Base-by-base conservation (phyloP, 2,329 filamentous ascomycete species). In the Ascochyta clinopodiicola region DNA sequence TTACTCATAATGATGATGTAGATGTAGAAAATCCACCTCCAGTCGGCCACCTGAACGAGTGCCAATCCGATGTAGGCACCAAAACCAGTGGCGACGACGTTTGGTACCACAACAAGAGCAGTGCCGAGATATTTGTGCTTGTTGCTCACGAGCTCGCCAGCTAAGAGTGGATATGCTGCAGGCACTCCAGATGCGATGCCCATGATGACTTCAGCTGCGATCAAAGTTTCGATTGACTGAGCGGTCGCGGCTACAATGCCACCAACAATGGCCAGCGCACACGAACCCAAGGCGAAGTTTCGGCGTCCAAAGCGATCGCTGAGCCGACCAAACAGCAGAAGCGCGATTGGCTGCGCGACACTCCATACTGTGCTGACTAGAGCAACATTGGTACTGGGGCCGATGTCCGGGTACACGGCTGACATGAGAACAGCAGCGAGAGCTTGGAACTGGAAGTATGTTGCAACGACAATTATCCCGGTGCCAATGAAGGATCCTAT, bases 11-110 rank as follows among this genome's bases (percentile, higher is more conserved):
- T 57, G 25, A 81, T 79, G 60, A 79, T 78, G 51, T 77, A 78
- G 4, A 83, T 63, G 59, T 79, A 82, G 64, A 79, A 84, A 53
- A 71, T 77, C 78, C 80, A 82, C 36, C 81, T 50, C 60, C 60
- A 62, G 7, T 49, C 59, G 4, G 57, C 51, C 69, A 80, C 81
- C 82, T 56, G 50, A 25, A 73, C 67, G 2, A 73, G 60, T 4
- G 57, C 62, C 1, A 80, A 81, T 1, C 79, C 80, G 46, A 83
- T 79, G 38, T 81, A 67, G 19, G 79, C 77, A 0, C 79, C 81
- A 48, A 79, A 78, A 24, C 75, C 71, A 24, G 77, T 76, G 43
- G 62, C 63, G 12, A 63, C 60, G n/a, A 65, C 44, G 19, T 61
- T 59, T 1, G 62, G 53, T 15, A 63, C 36, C 3, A 66, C 60